phyloP scores from a whole-genome alignment of 768 basidiomycete species.

The Boletus edulis region DNA sequence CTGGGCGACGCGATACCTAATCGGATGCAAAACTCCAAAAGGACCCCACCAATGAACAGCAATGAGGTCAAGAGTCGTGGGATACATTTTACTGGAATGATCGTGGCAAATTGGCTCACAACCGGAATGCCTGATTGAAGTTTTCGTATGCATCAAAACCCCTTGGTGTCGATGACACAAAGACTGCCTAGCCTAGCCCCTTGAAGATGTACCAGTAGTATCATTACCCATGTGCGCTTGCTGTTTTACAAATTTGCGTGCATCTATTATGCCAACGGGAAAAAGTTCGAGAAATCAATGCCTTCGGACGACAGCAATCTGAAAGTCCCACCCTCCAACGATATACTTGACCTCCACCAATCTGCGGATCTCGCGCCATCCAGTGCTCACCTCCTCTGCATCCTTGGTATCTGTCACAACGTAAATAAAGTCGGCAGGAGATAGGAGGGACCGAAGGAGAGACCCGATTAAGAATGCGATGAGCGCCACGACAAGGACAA shows the following conservation, averaged over 20 bases:
- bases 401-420: constrained; percentile 59
- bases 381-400: constrained; percentile 47
- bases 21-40: not conserved
- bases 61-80: no score
- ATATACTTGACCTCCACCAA: constrained; percentile 81
- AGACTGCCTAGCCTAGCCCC: not conserved
- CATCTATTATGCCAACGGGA: constrained; percentile 8
- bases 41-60: not conserved
- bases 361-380: constrained; percentile 85
- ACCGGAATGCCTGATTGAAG: no score
- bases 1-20: not conserved
- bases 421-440: constrained; percentile 89
- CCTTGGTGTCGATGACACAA: not conserved
- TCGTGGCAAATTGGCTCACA: no score
- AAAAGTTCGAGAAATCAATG: constrained; percentile 38
- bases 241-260: constrained; percentile 5
- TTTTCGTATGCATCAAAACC: no score
- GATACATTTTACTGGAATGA: no score
- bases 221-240: not conserved
- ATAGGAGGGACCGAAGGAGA: constrained; percentile 81
- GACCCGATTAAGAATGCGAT: constrained; percentile 93
- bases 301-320: constrained; percentile 79
- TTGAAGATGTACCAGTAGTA: no score
- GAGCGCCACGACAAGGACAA: constrained; percentile 73
- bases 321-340: constrained; percentile 83